phyloP scores from a whole-genome alignment of 768 basidiomycete species.

The Lactifluus volemus region DNA sequence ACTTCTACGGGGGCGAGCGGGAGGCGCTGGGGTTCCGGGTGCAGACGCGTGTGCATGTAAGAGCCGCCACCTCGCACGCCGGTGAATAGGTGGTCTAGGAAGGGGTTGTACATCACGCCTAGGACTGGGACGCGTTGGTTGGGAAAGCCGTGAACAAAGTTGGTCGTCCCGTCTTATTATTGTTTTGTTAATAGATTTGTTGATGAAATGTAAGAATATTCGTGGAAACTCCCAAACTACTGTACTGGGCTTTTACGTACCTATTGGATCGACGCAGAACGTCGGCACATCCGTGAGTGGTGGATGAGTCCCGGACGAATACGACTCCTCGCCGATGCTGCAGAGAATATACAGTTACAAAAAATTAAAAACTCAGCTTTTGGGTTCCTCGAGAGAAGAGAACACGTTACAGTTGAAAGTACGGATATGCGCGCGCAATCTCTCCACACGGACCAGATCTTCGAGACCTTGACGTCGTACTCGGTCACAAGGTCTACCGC shows the following conservation, averaged over 20 bases:
- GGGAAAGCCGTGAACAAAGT: conserved; percentile 80
- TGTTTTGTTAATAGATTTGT: background rate
- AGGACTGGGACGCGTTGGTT: conserved; percentile 64
- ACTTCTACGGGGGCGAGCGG: conserved; percentile 44
- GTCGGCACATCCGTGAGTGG: no score
- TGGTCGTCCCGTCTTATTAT: conserved; percentile 70
- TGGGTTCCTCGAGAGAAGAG: background rate
- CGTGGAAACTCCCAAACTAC: no score
- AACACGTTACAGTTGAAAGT: conserved; percentile 63
- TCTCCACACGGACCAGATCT: conserved; percentile 63
- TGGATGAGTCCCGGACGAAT: no score
- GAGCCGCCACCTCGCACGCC: conserved; percentile 76
- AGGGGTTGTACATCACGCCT: conserved; percentile 48
- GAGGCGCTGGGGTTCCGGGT: conserved; percentile 36
- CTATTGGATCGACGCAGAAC: no score
- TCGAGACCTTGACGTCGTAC: conserved; percentile 88
- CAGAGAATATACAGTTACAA: background rate
- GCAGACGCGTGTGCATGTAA: conserved; percentile 37
- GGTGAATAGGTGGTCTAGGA: conserved; percentile 79
- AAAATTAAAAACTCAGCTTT: background rate
- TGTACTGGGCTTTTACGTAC: conserved; percentile 11
- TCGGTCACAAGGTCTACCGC: conserved; percentile 92
- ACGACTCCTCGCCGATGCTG: conserved; percentile 96
- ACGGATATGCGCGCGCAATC: conserved; percentile 57
- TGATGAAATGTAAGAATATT: conserved; percentile 29